Percentiles rank a stretch among this genome's conserved stretches.
These are phyloP conservation scores for Arthromyces matolae DNA, from an alignment of 768 basidiomycete species.

Conservation along the genomic window DNA sequence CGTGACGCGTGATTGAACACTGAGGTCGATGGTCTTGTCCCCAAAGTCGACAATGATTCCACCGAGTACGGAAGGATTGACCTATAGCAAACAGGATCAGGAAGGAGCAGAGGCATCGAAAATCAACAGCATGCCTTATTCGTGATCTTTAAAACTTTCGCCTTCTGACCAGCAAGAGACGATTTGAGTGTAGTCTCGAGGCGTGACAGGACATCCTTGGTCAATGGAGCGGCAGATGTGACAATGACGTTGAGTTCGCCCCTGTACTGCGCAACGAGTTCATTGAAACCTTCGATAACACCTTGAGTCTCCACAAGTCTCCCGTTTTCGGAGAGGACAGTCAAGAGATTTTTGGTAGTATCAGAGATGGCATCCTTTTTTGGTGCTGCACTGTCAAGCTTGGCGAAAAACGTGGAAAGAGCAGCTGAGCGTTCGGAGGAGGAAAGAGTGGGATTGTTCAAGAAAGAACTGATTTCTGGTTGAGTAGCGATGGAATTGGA, in stretches of 20 bases:
- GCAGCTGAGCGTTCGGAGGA: constrained; percentile 67
- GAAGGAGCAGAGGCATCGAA: not conserved
- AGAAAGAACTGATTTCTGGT: constrained; percentile 64
- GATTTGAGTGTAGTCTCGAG: constrained; percentile 86
- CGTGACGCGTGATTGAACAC: constrained; percentile 89
- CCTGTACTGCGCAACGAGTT: constrained; percentile 82
- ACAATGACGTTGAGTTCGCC: constrained; percentile 93
- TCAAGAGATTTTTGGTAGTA: constrained; percentile 89
- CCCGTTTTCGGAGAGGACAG: constrained; percentile 89
- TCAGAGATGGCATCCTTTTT: constrained; percentile 81
- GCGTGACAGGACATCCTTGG: constrained; percentile 68
- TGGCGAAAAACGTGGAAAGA: constrained; percentile 63
- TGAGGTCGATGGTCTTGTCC: constrained; percentile 97
- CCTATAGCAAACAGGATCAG: constrained; percentile 46
- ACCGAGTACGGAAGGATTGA: constrained; percentile 88
- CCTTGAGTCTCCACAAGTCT: constrained; percentile 79
- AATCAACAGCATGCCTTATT: constrained; percentile 68
- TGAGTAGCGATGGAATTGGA: constrained; percentile 63
- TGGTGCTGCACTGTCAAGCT: constrained; percentile 53
- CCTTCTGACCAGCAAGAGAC: constrained; percentile 79
- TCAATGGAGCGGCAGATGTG: constrained; percentile 81
- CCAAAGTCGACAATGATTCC: constrained; percentile 96
- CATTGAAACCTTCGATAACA: constrained; percentile 89
- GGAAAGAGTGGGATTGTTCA: constrained; percentile 90
- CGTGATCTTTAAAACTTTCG: constrained; percentile 83